These are phyloP conservation scores for Pythium sp. DNA, from an alignment of 352 stramenopile species.

Conservation along the genomic window DNA sequence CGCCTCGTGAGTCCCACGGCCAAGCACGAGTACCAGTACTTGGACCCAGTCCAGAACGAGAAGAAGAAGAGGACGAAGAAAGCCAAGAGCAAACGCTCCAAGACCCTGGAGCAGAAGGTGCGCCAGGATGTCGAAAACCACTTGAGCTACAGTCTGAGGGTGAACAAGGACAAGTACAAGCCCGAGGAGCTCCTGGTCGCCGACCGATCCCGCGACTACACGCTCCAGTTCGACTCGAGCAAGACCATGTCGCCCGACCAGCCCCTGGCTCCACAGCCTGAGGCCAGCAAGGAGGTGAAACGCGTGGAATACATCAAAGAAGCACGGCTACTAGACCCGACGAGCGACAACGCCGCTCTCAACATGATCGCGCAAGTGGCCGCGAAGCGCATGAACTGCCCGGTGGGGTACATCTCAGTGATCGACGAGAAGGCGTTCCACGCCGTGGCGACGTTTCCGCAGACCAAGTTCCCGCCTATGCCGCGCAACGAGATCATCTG, in stretches of 20 bases:
- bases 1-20: too few species aligned
- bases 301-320: slow-evolving; percentile 45
- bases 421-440: slow-evolving; percentile 51
- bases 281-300: slow-evolving; percentile 32
- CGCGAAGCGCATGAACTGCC: slow-evolving; percentile 42
- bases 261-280: slow-evolving; percentile 39
- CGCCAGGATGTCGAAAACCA: slow-evolving; percentile 37
- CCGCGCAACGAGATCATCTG: slow-evolving; percentile 58
- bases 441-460: slow-evolving; percentile 11
- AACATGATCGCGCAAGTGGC: slow-evolving; percentile 51
- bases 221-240: slow-evolving; percentile 33
- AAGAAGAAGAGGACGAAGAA: too few species aligned
- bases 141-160: slow-evolving; percentile 19
- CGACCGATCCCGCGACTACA: slow-evolving; percentile 33
- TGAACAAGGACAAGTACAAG: slow-evolving; percentile 20
- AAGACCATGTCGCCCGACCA: slow-evolving; percentile 31
- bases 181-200: background rate
- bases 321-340: slow-evolving; percentile 30
- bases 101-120: slow-evolving; percentile 24
- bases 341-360: slow-evolving; percentile 34
- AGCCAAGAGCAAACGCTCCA: background rate
- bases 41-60: too few species aligned
- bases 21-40: too few species aligned
- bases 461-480: slow-evolving; percentile 5
- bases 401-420: slow-evolving; percentile 57